Conservation (phyloP, 129 eudicot genomes). For the Flaveria ramosissima region DNA sequence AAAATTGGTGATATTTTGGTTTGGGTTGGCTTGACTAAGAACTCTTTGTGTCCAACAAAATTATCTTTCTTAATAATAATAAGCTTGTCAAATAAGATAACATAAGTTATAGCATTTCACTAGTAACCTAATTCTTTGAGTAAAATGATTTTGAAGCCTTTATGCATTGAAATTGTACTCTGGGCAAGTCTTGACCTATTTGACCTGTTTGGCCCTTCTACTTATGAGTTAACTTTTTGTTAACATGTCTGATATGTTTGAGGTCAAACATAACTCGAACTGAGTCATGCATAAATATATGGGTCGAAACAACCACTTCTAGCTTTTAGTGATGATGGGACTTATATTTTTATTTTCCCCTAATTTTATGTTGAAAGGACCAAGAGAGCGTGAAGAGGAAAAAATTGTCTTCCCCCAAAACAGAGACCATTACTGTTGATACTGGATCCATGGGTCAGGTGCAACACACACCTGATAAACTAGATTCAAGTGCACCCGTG, state of each 20-base stretch:
- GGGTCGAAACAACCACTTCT: not conserved
- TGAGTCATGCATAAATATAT: not conserved
- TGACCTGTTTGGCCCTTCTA: not conserved
- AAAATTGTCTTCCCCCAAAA: constrained; percentile 49
- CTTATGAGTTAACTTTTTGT: not conserved
- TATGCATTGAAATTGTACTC: not conserved
- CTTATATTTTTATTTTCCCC: not conserved
- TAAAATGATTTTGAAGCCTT: not conserved
- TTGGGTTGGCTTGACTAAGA: not conserved
- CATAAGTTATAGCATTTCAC: not conserved
- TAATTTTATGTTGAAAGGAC: constrained; percentile 40
- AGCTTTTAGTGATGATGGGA: not conserved
- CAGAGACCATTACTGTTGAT: constrained; percentile 39
- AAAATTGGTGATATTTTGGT: not conserved
- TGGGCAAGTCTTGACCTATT: not conserved
- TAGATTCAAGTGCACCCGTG: constrained; percentile 29
- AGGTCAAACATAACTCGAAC: not conserved
- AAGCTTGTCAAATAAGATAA: not conserved
- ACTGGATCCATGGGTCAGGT: constrained; percentile 40
- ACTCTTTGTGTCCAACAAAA: not conserved
- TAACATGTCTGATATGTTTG: not conserved
- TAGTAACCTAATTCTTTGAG: not conserved
- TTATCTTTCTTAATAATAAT: not conserved
- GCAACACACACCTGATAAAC: constrained; percentile 38
- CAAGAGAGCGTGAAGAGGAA: constrained; percentile 60